Evolutionary conservation across 1,284 basidiomycete species (phyloP).

Genomic region (Ustilago vetiveriae): DNA sequence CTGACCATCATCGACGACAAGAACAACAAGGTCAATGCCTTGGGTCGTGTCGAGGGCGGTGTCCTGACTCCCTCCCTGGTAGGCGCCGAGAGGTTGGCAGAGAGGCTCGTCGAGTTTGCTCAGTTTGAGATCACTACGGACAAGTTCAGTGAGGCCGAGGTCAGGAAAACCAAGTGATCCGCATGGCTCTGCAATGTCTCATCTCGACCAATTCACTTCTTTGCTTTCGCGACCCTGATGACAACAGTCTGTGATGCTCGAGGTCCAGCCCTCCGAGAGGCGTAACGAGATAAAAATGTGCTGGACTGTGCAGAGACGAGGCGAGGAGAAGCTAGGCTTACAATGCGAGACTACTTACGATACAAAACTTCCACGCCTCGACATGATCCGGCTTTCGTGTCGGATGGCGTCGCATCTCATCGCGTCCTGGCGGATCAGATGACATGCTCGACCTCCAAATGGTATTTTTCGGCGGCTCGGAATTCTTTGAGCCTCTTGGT

Average conservation of each 20-base stretch:
- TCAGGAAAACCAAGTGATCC: slow-evolving; percentile 17
- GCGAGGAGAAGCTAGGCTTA: no score
- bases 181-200: not conserved
- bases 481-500: slow-evolving; percentile 29
- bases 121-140: slow-evolving; percentile 70
- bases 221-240: no score
- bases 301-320: no score
- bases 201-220: not conserved
- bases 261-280: no score
- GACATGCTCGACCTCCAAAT: slow-evolving; percentile 19
- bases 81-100: slow-evolving; percentile 77
- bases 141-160: slow-evolving; percentile 6
- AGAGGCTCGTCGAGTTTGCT: slow-evolving; percentile 73
- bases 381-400: no score
- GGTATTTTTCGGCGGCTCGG: slow-evolving; percentile 19
- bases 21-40: slow-evolving; percentile 59
- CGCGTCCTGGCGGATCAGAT: slow-evolving; percentile 10
- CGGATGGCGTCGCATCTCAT: no score
- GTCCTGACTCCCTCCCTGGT: slow-evolving; percentile 81
- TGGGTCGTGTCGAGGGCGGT: slow-evolving; percentile 74
- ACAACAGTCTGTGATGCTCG: no score
- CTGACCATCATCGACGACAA: slow-evolving; percentile 74
- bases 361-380: no score
- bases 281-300: no score
- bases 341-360: no score